Evolutionary conservation across 2,329 filamentous ascomycete genomes (phyloP).

Genomic region (Pseudocercospora fijiensis): DNA sequence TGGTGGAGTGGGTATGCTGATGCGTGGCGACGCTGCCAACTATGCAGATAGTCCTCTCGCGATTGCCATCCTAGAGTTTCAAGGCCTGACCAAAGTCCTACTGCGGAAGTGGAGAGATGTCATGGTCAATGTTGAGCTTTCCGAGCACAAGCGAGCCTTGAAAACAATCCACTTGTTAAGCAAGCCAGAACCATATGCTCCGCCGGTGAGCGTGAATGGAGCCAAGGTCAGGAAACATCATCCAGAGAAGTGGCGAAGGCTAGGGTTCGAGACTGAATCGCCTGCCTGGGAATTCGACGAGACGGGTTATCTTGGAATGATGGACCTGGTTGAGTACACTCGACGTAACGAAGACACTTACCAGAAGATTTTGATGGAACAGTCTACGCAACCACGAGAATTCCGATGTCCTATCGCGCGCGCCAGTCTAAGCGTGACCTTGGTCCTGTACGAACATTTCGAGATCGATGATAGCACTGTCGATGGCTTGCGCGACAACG

Average conservation of each 20-base stretch:
- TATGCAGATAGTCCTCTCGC: conserved; percentile 87
- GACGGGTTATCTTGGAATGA: conserved; percentile 89
- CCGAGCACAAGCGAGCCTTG: conserved; percentile 83
- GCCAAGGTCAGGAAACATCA: conserved; percentile 63
- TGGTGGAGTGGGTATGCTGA: conserved; percentile 81
- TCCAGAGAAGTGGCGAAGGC: conserved; percentile 85
- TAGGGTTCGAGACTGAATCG: conserved; percentile 89
- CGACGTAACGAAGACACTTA: conserved; percentile 88
- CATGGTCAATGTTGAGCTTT: conserved; percentile 76
- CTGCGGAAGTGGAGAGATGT: conserved; percentile 81
- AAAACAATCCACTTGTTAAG: conserved; percentile 74
- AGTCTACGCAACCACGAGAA: conserved; percentile 68
- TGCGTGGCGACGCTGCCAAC: conserved; percentile 90
- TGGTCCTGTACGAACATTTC: conserved; percentile 91
- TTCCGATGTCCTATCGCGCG: conserved; percentile 84
- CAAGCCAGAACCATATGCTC: conserved; percentile 57
- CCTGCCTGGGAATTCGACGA: conserved; percentile 81
- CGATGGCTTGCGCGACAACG: conserved; percentile 15
- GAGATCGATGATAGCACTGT: conserved; percentile 64
- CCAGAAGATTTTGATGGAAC: conserved; percentile 86
- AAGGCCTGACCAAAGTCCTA: conserved; percentile 59
- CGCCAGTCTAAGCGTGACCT: conserved; percentile 81
- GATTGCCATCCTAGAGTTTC: conserved; percentile 87
- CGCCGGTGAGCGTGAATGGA: conserved; percentile 33
- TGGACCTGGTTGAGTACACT: conserved; percentile 94